phyloP scores from a whole-genome alignment of 495 filamentous ascomycete species.

The Aspergillus incahuasiensis region DNA sequence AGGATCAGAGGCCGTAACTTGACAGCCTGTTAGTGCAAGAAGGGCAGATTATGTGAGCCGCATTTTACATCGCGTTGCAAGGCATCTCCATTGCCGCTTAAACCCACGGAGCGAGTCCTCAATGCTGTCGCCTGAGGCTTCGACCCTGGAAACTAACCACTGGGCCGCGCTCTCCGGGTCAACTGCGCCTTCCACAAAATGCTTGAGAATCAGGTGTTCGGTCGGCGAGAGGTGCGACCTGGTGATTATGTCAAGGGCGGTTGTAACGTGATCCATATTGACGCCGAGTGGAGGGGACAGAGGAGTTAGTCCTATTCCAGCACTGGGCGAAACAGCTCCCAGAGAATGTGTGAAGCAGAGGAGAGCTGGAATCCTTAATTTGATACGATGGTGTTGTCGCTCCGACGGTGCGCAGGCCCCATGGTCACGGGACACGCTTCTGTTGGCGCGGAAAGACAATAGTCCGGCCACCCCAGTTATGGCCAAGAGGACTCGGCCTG shows the following conservation, averaged over 20 bases:
- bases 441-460: too few species aligned
- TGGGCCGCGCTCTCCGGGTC: constrained; percentile 11
- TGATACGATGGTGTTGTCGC: too few species aligned
- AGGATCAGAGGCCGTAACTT: neutral
- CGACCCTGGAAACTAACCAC: constrained; percentile 2
- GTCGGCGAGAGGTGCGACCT: constrained; percentile 9
- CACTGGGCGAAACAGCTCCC: too few species aligned
- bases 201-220: constrained; percentile 11
- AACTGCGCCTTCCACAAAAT: constrained; percentile 12
- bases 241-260: neutral
- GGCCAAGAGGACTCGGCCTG: too few species aligned
- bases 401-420: too few species aligned
- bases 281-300: too few species aligned
- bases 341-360: too few species aligned
- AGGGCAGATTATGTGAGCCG: neutral
- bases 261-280: neutral
- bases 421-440: too few species aligned
- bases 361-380: too few species aligned
- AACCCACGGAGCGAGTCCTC: constrained; percentile 5
- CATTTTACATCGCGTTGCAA: neutral
- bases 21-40: neutral
- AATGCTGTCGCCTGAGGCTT: neutral
- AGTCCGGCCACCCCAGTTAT: too few species aligned
- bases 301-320: too few species aligned
- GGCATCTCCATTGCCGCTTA: constrained; percentile 10